These are phyloP conservation scores for Trametes cingulata DNA, from an alignment of 768 basidiomycete genomes.

Conservation along the genomic window DNA sequence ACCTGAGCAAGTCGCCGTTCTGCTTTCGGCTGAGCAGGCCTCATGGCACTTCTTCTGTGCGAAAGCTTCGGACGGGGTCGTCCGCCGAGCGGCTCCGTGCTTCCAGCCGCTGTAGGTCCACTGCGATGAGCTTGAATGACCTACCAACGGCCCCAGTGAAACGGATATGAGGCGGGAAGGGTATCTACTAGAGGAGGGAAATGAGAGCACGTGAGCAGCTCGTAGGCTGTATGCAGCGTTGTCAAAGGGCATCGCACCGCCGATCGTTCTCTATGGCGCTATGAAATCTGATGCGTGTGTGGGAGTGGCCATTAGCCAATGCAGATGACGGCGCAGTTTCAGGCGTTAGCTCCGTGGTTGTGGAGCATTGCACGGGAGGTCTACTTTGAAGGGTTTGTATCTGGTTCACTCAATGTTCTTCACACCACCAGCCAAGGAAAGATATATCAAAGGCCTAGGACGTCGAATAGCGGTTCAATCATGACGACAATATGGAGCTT, in stretches of 20 bases:
- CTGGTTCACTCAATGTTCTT: no score
- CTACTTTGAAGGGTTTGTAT: no score
- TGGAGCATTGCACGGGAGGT: not conserved
- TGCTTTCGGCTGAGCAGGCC: constrained; percentile 11
- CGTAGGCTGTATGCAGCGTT: not conserved
- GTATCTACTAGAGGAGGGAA: not conserved
- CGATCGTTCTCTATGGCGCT: constrained; percentile 15
- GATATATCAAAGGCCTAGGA: no score
- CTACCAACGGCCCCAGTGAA: constrained; percentile 1
- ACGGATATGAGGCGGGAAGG: not conserved
- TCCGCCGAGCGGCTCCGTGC: constrained; percentile 20
- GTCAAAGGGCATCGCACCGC: constrained; percentile 7
- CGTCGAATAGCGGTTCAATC: constrained; percentile 7
- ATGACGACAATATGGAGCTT: not conserved
- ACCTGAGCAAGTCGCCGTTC: constrained; percentile 21
- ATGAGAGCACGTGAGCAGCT: constrained; percentile 5
- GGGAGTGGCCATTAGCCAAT: constrained; percentile 1
- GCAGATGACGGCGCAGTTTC: not conserved
- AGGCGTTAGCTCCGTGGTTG: not conserved
- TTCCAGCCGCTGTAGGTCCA: constrained; percentile 24
- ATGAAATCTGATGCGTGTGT: constrained; percentile 2
- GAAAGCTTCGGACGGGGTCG: constrained; percentile 3
- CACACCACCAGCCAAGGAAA: no score
- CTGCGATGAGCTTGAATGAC: constrained; percentile 5
- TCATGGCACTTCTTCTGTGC: constrained; percentile 9